Evolutionary conservation across 2,329 filamentous ascomycete species (phyloP).

Genomic region (Bertia moriformis): DNA sequence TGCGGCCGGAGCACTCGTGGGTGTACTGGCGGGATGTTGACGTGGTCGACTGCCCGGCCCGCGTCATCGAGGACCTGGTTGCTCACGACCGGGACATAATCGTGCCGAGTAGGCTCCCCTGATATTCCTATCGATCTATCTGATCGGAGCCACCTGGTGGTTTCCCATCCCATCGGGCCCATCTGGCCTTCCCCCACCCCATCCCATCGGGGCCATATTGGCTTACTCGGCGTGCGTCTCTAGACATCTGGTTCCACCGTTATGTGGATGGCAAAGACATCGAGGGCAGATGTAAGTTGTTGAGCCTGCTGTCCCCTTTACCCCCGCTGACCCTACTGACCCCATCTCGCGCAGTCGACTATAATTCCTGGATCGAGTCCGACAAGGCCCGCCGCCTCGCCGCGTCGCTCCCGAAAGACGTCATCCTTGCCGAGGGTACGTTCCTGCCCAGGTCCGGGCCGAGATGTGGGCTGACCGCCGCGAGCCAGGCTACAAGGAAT

Average conservation of each 20-base stretch:
- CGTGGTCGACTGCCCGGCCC: constrained; percentile 75
- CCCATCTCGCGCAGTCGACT: constrained; percentile 82
- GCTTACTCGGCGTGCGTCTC: constrained; percentile 5
- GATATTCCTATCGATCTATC: too few relatives aligned
- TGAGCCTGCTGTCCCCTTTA: too few relatives aligned
- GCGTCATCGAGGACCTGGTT: constrained; percentile 87
- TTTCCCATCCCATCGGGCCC: constrained; percentile 3
- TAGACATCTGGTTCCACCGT: constrained; percentile 94
- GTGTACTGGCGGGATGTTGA: constrained; percentile 98
- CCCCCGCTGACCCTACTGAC: constrained; percentile 8
- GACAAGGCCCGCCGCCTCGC: constrained; percentile 66
- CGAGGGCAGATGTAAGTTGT: constrained; percentile 79
- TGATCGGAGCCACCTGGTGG: constrained; percentile 5
- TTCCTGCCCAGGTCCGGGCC: constrained; percentile 1
- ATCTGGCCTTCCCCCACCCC: neutral
- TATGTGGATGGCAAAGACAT: constrained; percentile 71
- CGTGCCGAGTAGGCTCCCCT: constrained; percentile 91
- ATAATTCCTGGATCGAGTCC: constrained; percentile 97
- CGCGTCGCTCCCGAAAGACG: constrained; percentile 60
- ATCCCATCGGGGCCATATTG: constrained; percentile 7
- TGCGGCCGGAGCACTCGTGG: constrained; percentile 94
- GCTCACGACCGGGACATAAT: constrained; percentile 85
- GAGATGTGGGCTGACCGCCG: constrained; percentile 4
- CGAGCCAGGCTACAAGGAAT: constrained; percentile 70
- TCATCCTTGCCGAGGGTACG: constrained; percentile 84